Conservation (phyloP, 345 rosid genomes). For the Ceriops tagal region DNA sequence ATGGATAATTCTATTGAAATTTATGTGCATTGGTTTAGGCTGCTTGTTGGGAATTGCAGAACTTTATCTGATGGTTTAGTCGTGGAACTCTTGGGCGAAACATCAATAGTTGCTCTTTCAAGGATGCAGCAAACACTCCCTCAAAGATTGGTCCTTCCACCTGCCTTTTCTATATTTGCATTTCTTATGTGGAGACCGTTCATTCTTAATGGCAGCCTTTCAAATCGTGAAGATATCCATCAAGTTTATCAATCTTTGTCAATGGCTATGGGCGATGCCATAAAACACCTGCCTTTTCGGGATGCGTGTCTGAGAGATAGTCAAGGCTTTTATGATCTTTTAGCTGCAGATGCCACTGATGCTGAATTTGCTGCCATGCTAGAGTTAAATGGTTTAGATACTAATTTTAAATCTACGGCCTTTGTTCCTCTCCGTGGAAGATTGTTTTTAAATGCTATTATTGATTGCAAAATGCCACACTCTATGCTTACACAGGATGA, state of each 20-base stretch:
- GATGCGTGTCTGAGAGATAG: constrained; percentile 89
- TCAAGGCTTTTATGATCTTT: constrained; percentile 72
- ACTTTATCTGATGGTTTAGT: constrained; percentile 82
- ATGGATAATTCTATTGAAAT: constrained; percentile 66
- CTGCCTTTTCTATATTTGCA: constrained; percentile 80
- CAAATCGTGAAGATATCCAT: constrained; percentile 72
- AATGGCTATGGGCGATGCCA: constrained; percentile 69
- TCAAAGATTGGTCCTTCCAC: constrained; percentile 81
- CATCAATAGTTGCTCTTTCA: constrained; percentile 74
- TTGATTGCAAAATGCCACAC: constrained; percentile 72
- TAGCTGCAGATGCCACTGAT: constrained; percentile 78
- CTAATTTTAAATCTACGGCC: constrained; percentile 62
- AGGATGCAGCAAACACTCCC: constrained; percentile 96
- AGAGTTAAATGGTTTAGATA: constrained; percentile 66
- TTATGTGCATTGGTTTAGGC: constrained; percentile 86
- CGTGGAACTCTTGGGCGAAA: constrained; percentile 89
- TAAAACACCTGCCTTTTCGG: constrained; percentile 83
- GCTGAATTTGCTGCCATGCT: constrained; percentile 74
- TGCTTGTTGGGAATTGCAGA: constrained; percentile 84
- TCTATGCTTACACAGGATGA: constrained; percentile 49
- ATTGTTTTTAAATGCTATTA: constrained; percentile 73
- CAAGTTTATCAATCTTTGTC: constrained; percentile 71
- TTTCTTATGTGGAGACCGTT: constrained; percentile 77
- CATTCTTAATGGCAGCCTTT: constrained; percentile 45
- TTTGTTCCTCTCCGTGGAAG: constrained; percentile 93